Evolutionary conservation across 179 eudicot species (phyloP), one percentile per base, ranked within the genome.

Genomic region (Vitellaria paradoxa): DNA sequence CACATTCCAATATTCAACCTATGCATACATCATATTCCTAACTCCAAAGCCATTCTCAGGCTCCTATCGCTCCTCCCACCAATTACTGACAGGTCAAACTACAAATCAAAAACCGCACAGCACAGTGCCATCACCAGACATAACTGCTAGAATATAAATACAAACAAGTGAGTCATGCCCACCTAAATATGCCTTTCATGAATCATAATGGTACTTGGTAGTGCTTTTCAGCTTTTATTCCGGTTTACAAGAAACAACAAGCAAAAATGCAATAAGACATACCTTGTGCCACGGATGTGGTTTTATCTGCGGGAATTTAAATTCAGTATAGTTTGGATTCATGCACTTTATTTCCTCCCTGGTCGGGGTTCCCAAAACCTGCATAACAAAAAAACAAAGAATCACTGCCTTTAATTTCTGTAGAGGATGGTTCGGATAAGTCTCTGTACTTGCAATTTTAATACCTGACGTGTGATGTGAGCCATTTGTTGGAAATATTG

Each of bases 281-380:
- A 93, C 98, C 95, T 93, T 93, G 84, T 93, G 98, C 97, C 98
- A 93, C 47, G 98, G 98, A 83, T 93, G 98, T 80, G 98, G 92
- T 83, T 93, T 93, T 82, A 93, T 93, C 87, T 93, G 98, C 42
- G 98, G 98, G 68, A 93, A 93, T 82, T 92, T 93, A 80, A 93
- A 93, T 81, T 93, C 98, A 20, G 98, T 93, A 78, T 93, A 93
- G 79, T 93, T 93, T 79, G 98, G 98, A 84, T 93, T 93, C 98
- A 93, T 93, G 75, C 98, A 93, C 78, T 92, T 93, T 78, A 93
- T 93, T 88, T 93, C 98, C 84, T 93, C 98, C 79, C 98, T 88
- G n/a, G 98, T 93, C 67, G 98, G 98, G 62, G 98, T 93, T 81
- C 98, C 98, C 81, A 93, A 83, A 84, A 93, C 98, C 98, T 93